Conservation (phyloP, 768 basidiomycete genomes). For the Exidia glandulosa region DNA sequence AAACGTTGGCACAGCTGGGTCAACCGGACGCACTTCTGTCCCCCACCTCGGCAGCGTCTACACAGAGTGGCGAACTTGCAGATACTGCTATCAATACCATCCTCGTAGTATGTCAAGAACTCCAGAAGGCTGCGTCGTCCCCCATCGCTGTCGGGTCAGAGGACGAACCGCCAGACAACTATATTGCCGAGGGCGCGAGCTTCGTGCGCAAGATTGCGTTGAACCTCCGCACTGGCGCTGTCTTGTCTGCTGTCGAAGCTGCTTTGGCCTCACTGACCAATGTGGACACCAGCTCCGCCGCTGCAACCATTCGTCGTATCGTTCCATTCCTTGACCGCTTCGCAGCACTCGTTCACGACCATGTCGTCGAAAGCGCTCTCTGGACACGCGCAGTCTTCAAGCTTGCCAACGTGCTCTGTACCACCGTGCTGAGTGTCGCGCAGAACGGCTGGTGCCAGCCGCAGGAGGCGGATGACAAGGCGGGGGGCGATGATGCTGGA, state of each 20-base stretch:
- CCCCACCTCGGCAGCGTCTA: not conserved
- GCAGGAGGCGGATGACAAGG: slow-evolving; percentile 51
- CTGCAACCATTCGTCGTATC: slow-evolving; percentile 21
- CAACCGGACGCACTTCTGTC: not conserved
- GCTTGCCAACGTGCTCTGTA: slow-evolving; percentile 65
- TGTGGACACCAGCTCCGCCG: not conserved
- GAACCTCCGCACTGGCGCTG: slow-evolving; percentile 23
- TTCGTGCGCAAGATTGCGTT: slow-evolving; percentile 23
- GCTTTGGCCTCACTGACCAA: slow-evolving; percentile 6
- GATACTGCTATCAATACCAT: not conserved
- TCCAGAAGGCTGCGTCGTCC: not conserved
- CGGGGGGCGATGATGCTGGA: slow-evolving; percentile 27
- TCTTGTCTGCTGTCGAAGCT: slow-evolving; percentile 30
- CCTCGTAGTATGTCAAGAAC: not conserved
- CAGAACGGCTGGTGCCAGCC: slow-evolving; percentile 91
- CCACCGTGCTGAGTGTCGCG: slow-evolving; percentile 60
- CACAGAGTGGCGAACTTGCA: not conserved
- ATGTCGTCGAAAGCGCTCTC: slow-evolving; percentile 43
- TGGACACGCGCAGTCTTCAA: slow-evolving; percentile 81
- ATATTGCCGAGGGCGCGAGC: slow-evolving; percentile 37
- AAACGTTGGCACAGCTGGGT: not conserved
- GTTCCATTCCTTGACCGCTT: slow-evolving; percentile 70
- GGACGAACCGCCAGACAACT: slow-evolving; percentile 28
- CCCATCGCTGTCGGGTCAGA: not conserved
- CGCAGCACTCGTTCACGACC: slow-evolving; percentile 39